Evolutionary conservation across 2,329 filamentous ascomycete species (phyloP).

Genomic region (Diaporthe citriasiana): DNA sequence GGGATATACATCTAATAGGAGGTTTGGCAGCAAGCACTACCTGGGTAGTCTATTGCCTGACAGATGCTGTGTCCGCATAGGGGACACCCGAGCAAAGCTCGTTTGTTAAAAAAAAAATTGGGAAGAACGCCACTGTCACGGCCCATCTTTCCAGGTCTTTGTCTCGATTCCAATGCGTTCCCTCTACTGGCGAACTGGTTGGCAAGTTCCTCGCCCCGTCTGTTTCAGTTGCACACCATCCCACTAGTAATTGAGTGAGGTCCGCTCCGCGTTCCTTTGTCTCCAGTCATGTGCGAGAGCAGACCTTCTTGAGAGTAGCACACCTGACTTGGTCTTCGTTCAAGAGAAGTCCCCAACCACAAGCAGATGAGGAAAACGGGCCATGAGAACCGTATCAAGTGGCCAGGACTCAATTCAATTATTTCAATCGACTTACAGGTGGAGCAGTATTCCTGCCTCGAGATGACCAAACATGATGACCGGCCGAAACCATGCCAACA

Average conservation of each 20-base stretch:
- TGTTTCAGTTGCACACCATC: not conserved
- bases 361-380: no score
- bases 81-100: no score
- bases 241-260: no score
- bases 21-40: no score
- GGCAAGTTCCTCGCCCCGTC: no score
- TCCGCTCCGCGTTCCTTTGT: not conserved
- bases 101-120: no score
- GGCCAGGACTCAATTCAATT: not conserved
- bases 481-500: not conserved
- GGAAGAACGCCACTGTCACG: not conserved
- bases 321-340: not conserved
- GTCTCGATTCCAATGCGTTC: not conserved
- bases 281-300: not conserved
- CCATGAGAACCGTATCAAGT: not conserved
- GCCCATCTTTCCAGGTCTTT: not conserved
- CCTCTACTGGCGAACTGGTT: not conserved
- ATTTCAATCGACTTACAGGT: no score
- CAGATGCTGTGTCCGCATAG: no score
- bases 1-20: no score
- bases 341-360: not conserved
- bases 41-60: no score
- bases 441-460: not conserved
- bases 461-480: no score
- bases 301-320: not conserved